Conservation (phyloP, 2,329 filamentous ascomycete genomes). For the Laburnicola sp. region DNA sequence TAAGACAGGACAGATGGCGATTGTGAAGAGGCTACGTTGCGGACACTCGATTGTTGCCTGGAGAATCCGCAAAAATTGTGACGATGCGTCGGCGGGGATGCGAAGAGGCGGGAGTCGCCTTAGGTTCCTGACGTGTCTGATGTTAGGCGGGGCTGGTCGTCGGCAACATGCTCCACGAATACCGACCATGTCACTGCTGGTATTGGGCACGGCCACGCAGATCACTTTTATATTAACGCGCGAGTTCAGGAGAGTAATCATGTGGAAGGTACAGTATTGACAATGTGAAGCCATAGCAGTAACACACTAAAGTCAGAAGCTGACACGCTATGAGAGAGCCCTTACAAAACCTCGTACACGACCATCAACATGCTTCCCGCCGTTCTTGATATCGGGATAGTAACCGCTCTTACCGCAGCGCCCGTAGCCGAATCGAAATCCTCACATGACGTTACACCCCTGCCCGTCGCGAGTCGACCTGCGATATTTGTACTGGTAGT, state of each 20-base stretch:
- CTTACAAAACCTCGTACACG: neutral
- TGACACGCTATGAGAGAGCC: neutral
- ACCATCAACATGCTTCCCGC: neutral
- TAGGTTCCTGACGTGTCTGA: constrained; percentile 23
- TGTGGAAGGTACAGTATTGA: constrained; percentile 1
- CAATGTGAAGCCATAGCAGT: neutral
- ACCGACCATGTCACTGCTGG: constrained; percentile 11
- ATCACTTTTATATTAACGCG: constrained; percentile 16
- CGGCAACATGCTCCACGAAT: constrained; percentile 8
- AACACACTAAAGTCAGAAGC: neutral
- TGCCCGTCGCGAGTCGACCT: neutral
- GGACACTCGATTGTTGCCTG: constrained; percentile 2
- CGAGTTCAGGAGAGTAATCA: neutral
- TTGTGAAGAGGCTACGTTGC: constrained; percentile 16
- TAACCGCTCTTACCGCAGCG: neutral
- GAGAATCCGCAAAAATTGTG: neutral
- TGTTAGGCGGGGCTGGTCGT: constrained; percentile 20
- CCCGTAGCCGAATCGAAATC: neutral
- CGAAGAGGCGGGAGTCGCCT: constrained; percentile 5
- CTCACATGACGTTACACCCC: constrained; percentile 15
- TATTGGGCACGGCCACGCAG: constrained; percentile 11
- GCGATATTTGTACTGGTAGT: constrained; percentile 12
- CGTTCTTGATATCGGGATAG: neutral
- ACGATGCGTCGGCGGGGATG: neutral
- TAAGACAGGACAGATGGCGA: constrained; percentile 19